A percentile compares a stretch with the other conserved stretches of the same genome.
Evolutionary conservation across 2,329 filamentous ascomycete genomes (phyloP).

Genomic region (Phyllosticta ampelicida): DNA sequence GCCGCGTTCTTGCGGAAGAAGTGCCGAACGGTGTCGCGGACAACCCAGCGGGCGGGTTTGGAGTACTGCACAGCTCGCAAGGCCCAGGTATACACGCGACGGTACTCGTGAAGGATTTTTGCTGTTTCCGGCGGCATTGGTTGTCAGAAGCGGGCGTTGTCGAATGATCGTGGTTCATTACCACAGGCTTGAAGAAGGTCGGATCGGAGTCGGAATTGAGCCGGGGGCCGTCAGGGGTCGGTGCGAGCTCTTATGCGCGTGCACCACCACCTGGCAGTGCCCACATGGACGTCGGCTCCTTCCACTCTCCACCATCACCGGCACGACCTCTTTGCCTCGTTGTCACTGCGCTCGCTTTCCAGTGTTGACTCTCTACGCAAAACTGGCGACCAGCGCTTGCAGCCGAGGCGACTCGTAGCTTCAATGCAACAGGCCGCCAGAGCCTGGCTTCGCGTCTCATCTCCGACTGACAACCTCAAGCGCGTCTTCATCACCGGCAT

Average conservation of each 20-base stretch:
- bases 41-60: constrained; percentile 53
- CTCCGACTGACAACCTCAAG: background rate
- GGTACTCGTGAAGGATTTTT: constrained; percentile 52
- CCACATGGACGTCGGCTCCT: background rate
- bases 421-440: background rate
- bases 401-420: background rate
- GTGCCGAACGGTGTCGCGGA: constrained; percentile 41
- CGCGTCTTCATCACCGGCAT: background rate
- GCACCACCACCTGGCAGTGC: background rate
- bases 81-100: constrained; percentile 54
- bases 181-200: background rate
- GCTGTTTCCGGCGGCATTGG: constrained; percentile 1
- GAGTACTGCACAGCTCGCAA: constrained; percentile 65
- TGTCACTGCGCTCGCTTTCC: background rate
- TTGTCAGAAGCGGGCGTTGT: background rate
- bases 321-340: background rate
- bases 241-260: background rate
- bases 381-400: background rate
- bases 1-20: constrained; percentile 27
- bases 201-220: background rate
- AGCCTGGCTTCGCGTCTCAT: background rate
- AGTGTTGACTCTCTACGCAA: background rate
- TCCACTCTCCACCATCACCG: background rate
- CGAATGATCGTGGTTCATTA: background rate
- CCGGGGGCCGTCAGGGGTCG: background rate